Evolutionary conservation across 2,329 filamentous ascomycete genomes (phyloP).

Genomic region (Monosporascus sp.): DNA sequence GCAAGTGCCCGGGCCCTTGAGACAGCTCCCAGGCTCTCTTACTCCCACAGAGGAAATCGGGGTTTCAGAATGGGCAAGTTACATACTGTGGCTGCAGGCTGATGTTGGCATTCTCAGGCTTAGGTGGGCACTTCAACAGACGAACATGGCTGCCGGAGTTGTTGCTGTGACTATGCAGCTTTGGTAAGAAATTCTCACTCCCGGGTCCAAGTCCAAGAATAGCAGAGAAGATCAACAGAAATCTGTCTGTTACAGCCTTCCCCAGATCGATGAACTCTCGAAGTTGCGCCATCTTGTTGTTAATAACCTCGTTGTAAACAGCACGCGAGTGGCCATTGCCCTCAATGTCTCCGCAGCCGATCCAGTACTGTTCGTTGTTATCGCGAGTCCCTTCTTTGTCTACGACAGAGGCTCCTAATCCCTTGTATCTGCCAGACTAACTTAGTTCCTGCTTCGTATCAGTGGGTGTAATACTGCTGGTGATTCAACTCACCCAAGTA

Average conservation of each 20-base stretch:
- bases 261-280: conserved; percentile 10
- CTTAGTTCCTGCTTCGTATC: not conserved
- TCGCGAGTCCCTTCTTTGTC: conserved; percentile 8
- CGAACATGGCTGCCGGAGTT: conserved; percentile 11
- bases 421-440: conserved; percentile 5
- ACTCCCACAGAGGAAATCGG: no score
- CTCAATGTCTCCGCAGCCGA: conserved; percentile 10
- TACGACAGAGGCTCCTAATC: conserved; percentile 8
- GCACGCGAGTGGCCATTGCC: conserved; percentile 7
- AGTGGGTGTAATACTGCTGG: not conserved
- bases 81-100: conserved; percentile 9
- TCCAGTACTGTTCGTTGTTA: conserved; percentile 12
- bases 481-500: conserved; percentile 5
- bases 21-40: no score
- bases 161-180: conserved; percentile 11
- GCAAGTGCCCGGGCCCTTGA: no score
- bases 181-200: conserved; percentile 4
- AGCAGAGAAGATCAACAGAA: conserved; percentile 3
- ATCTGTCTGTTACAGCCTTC: conserved; percentile 6
- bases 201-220: conserved; percentile 8
- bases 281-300: conserved; percentile 3
- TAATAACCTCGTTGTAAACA: conserved; percentile 10
- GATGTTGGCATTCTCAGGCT: conserved; percentile 3
- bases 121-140: conserved; percentile 7
- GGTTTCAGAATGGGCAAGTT: not conserved